These are phyloP conservation scores for Nemania bipapillata DNA, from an alignment of 2,329 filamentous ascomycete genomes.

Conservation along the genomic window DNA sequence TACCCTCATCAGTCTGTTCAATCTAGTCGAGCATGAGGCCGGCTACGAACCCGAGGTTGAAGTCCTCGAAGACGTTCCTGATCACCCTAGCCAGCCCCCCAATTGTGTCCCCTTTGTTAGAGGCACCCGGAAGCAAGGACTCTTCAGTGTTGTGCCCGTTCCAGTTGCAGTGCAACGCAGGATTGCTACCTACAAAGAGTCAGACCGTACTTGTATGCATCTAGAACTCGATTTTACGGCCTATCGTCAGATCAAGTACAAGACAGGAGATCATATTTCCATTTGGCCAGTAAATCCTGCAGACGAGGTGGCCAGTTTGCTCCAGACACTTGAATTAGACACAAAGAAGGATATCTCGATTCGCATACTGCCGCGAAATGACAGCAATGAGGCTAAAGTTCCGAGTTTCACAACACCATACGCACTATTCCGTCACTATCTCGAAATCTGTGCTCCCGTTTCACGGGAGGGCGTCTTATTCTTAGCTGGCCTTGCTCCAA, in stretches of 20 bases:
- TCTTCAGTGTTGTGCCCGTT: not conserved
- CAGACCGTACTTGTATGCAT: not conserved
- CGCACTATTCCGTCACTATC: not conserved
- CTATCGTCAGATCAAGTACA: constrained; percentile 10
- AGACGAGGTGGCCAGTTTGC: not conserved
- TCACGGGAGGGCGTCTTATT: not conserved
- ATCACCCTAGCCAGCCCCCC: not conserved
- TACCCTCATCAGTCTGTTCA: not conserved
- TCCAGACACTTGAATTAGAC: not conserved
- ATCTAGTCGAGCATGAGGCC: not conserved
- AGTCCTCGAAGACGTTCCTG: not conserved
- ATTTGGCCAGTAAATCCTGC: not conserved
- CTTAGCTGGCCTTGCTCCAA: constrained; percentile 2
- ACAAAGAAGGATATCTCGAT: not conserved
- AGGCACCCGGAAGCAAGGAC: not conserved
- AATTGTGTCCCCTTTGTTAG: not conserved
- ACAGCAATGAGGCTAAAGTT: not conserved
- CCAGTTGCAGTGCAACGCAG: not conserved
- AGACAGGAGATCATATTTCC: not conserved
- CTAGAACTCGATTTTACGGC: not conserved
- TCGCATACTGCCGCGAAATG: not conserved
- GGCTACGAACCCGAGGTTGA: not conserved
- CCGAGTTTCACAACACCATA: not conserved
- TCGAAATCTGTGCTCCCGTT: constrained; percentile 15
- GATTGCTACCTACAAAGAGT: constrained; percentile 11